A percentile compares a stretch with the other conserved stretches of the same genome.
Conservation (phyloP, 352 stramenopile species). For the Pelagophyceae sp. region DNA sequence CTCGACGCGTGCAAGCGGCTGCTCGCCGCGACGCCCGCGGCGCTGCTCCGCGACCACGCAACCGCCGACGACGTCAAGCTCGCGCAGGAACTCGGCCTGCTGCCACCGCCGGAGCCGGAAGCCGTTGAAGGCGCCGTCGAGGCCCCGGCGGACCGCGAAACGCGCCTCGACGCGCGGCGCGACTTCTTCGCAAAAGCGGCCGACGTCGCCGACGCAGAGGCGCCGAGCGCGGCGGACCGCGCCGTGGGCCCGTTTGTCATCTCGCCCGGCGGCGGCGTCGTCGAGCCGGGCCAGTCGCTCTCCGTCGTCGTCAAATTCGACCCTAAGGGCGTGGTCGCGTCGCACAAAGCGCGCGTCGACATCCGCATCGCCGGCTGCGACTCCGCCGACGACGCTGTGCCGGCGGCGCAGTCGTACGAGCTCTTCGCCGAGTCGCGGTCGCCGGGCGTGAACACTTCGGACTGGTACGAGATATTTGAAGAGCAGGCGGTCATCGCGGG, state of each 20-base stretch:
- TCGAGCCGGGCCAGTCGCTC: slow-evolving; percentile 68
- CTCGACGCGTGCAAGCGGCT: slow-evolving; percentile 14
- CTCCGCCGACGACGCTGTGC: slow-evolving; percentile 38
- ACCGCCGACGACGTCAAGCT: slow-evolving; percentile 24
- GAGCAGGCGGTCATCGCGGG: slow-evolving; percentile 79
- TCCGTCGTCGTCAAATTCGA: slow-evolving; percentile 67
- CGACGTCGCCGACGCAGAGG: slow-evolving; percentile 1
- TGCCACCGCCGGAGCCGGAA: background rate
- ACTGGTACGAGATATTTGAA: slow-evolving; percentile 84
- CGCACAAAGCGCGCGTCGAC: slow-evolving; percentile 59
- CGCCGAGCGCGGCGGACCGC: slow-evolving; percentile 29
- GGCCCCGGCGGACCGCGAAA: background rate
- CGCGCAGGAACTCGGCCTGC: background rate
- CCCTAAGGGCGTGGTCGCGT: slow-evolving; percentile 50
- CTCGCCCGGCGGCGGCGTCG: slow-evolving; percentile 54
- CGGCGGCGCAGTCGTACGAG: slow-evolving; percentile 61
- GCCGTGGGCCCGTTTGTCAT: slow-evolving; percentile 65
- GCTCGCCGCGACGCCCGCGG: slow-evolving; percentile 21
- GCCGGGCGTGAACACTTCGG: slow-evolving; percentile 71
- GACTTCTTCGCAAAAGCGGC: slow-evolving; percentile 29
- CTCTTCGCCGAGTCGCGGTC: slow-evolving; percentile 79
- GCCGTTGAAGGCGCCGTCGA: background rate
- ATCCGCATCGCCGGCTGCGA: slow-evolving; percentile 68
- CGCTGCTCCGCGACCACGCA: slow-evolving; percentile 9
- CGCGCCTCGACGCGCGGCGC: slow-evolving; percentile 43